A percentile compares a stretch with the other conserved stretches of the same genome.
Conservation (phyloP, 2,329 filamentous ascomycete genomes). For the Diplodia mutila region DNA sequence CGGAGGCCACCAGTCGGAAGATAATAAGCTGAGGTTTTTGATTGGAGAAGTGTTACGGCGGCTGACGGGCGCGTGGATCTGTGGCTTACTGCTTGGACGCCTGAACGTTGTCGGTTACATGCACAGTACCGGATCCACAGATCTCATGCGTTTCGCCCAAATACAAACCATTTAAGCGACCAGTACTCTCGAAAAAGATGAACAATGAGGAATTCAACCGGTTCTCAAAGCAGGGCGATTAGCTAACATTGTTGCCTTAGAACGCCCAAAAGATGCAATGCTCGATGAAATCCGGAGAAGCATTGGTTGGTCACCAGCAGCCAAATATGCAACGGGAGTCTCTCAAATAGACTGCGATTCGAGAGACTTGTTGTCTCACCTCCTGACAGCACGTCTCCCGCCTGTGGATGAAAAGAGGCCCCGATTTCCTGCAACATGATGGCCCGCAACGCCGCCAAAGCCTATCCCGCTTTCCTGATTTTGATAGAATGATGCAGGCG, state of each 20-base stretch:
- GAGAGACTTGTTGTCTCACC: background rate
- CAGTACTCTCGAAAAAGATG: background rate
- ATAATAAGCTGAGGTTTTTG: background rate
- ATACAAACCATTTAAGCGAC: background rate
- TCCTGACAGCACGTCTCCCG: slow-evolving; percentile 14
- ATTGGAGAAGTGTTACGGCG: background rate
- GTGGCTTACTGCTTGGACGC: background rate
- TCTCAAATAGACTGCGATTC: background rate
- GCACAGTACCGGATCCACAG: background rate
- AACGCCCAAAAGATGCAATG: background rate
- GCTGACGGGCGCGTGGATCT: background rate
- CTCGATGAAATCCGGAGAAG: background rate
- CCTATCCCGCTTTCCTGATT: background rate
- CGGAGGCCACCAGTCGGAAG: background rate
- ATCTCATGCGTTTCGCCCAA: background rate
- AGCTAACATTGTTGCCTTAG: background rate
- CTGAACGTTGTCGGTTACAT: background rate
- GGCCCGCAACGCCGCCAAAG: background rate
- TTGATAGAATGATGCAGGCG: slow-evolving; percentile 2
- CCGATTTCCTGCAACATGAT: background rate
- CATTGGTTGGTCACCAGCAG: background rate
- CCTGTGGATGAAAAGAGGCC: slow-evolving; percentile 8
- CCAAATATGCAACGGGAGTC: background rate
- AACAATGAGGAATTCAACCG: background rate
- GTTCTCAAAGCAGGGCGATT: background rate